phyloP scores from a whole-genome alignment of 2,329 filamentous ascomycete species.

The Coniosporium tulheliwenetii region DNA sequence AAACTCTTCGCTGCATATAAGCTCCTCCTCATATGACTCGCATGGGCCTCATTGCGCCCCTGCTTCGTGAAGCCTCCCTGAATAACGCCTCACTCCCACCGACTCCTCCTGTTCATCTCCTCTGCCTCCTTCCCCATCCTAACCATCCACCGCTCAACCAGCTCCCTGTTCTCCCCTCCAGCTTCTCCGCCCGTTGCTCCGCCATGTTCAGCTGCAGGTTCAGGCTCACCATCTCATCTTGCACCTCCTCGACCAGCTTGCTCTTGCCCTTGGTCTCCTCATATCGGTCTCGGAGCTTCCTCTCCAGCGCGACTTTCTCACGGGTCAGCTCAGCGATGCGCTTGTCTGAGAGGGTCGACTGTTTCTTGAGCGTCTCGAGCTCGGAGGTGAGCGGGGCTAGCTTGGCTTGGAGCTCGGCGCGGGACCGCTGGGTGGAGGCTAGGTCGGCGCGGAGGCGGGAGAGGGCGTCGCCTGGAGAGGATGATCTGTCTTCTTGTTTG shows the following conservation, averaged over 20 bases:
- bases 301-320: slow-evolving; percentile 45
- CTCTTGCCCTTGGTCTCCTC: slow-evolving; percentile 76
- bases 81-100: slow-evolving; percentile 6
- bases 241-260: slow-evolving; percentile 70
- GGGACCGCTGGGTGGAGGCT: slow-evolving; percentile 59
- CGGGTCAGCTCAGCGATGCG: slow-evolving; percentile 45
- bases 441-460: slow-evolving; percentile 36
- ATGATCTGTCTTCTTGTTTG: slow-evolving; percentile 2
- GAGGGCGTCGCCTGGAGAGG: slow-evolving; percentile 8
- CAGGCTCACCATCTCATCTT: slow-evolving; percentile 82
- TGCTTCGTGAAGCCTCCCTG: too few relatives aligned
- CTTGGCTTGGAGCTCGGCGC: slow-evolving; percentile 49
- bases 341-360: slow-evolving; percentile 42
- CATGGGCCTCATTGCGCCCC: too few relatives aligned
- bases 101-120: slow-evolving; percentile 52
- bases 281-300: slow-evolving; percentile 62
- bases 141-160: slow-evolving; percentile 85
- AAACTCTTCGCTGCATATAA: too few relatives aligned
- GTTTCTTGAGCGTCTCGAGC: slow-evolving; percentile 44
- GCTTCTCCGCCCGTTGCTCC: slow-evolving; percentile 56
- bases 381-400: slow-evolving; percentile 49
- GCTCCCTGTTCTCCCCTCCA: slow-evolving; percentile 73
- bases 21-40: too few relatives aligned
- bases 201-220: slow-evolving; percentile 79
- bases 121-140: slow-evolving; percentile 76